Evolutionary conservation across 257 asterid species (phyloP).

Genomic region (Lavandula angustifolia): DNA sequence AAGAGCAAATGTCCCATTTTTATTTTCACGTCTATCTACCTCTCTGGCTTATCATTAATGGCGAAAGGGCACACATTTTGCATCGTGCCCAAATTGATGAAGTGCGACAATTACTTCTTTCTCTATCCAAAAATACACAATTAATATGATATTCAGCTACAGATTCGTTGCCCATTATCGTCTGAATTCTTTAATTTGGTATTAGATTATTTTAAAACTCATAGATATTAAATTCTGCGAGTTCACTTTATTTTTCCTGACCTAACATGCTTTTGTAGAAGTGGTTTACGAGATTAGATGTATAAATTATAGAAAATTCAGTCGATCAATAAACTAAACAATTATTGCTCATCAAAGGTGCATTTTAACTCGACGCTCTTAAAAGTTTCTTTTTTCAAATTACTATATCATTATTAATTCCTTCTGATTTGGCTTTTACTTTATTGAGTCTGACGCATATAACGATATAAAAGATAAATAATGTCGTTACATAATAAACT

Average conservation of each 20-base stretch:
- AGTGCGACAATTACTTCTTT: no score
- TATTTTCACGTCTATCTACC: neutral
- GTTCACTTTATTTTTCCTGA: neutral
- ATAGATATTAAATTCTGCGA: neutral
- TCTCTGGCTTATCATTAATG: constrained; percentile 5
- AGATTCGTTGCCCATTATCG: neutral
- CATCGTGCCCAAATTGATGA: no score
- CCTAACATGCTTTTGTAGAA: constrained; percentile 20
- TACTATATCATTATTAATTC: constrained; percentile 20
- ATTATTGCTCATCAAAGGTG: constrained; percentile 58
- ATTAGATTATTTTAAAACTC: neutral
- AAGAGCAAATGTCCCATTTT: no score
- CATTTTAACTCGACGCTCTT: constrained; percentile 47
- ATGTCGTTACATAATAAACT: constrained; percentile 38
- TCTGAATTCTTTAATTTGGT: neutral
- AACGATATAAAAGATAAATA: constrained; percentile 34
- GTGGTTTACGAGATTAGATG: constrained; percentile 26
- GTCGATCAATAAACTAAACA: constrained; percentile 35
- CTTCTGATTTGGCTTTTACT: constrained; percentile 36
- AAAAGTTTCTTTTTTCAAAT: constrained; percentile 20
- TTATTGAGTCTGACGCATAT: constrained; percentile 36
- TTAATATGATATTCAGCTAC: no score
- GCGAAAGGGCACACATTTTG: no score
- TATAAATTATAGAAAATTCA: constrained; percentile 19
- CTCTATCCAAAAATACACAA: no score